These are phyloP conservation scores for Cystobasidium onofrii DNA, from an alignment of 768 basidiomycete genomes.

Conservation along the genomic window DNA sequence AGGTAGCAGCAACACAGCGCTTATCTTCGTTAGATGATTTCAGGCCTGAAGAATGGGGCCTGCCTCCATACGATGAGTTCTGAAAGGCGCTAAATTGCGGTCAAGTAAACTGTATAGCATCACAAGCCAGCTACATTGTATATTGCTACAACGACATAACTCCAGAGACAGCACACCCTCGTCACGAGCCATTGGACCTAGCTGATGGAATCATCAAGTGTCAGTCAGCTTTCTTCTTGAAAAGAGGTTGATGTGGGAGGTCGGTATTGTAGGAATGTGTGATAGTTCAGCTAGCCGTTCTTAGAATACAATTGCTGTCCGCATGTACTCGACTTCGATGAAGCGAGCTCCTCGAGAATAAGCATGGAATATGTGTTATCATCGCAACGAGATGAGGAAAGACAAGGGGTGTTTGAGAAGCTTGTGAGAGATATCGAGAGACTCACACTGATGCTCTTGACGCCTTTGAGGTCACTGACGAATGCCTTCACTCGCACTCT, in stretches of 20 bases:
- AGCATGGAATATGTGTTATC: constrained; percentile 33
- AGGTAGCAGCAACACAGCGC: constrained; percentile 3
- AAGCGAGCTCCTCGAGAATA: constrained; percentile 14
- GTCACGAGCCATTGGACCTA: no score
- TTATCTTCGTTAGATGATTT: constrained; percentile 22
- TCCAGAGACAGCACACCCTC: no score
- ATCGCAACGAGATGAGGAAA: background rate
- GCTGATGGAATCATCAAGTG: no score
- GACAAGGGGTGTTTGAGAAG: no score
- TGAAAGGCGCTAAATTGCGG: background rate
- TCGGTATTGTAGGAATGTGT: constrained; percentile 9
- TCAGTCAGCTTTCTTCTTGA: background rate
- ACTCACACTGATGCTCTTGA: no score
- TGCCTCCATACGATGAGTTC: constrained; percentile 30
- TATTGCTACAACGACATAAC: background rate
- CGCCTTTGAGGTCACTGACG: no score
- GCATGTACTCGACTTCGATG: background rate
- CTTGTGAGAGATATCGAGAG: no score
- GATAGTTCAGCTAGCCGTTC: constrained; percentile 29
- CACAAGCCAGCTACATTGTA: background rate
- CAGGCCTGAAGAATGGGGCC: constrained; percentile 35
- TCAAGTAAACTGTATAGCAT: no score
- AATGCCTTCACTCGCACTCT: no score
- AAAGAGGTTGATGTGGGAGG: no score
- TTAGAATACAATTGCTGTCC: constrained; percentile 30